Conservation (phyloP, 495 filamentous ascomycete genomes). For the Trichoderma parareesei region DNA sequence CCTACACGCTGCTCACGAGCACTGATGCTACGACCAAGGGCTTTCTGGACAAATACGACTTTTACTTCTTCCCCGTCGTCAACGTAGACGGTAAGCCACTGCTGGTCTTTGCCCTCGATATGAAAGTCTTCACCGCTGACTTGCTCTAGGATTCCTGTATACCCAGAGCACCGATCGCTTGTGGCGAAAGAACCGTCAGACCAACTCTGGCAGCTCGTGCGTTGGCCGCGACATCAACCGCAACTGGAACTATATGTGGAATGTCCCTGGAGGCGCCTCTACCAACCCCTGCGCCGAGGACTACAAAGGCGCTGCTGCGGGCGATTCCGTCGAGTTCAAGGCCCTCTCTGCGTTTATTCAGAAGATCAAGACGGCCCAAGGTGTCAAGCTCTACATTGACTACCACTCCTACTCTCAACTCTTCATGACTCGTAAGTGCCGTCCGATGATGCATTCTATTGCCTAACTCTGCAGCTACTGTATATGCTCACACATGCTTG, state of each 20-base stretch:
- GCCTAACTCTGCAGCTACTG: background rate
- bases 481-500: slow-evolving; percentile 17
- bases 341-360: slow-evolving; percentile 27
- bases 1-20: slow-evolving; percentile 42
- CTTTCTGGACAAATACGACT: slow-evolving; percentile 52
- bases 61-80: slow-evolving; percentile 53
- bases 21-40: slow-evolving; percentile 31
- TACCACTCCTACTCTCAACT: slow-evolving; percentile 53
- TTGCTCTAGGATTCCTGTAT: slow-evolving; percentile 47
- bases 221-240: slow-evolving; percentile 56
- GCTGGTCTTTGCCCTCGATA: background rate
- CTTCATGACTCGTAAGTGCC: slow-evolving; percentile 28
- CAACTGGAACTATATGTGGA: slow-evolving; percentile 53
- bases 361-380: slow-evolving; percentile 29
- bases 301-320: slow-evolving; percentile 40
- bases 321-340: slow-evolving; percentile 26
- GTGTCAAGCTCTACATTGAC: slow-evolving; percentile 54
- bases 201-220: slow-evolving; percentile 33
- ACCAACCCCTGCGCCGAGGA: slow-evolving; percentile 46
- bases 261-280: slow-evolving; percentile 39
- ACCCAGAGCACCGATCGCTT: slow-evolving; percentile 50
- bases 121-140: slow-evolving; percentile 9
- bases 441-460: background rate
- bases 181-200: slow-evolving; percentile 58
- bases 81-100: slow-evolving; percentile 49